Evolutionary conservation across 2,329 filamentous ascomycete species (phyloP).

Genomic region (Dothideomycetidae sp.): DNA sequence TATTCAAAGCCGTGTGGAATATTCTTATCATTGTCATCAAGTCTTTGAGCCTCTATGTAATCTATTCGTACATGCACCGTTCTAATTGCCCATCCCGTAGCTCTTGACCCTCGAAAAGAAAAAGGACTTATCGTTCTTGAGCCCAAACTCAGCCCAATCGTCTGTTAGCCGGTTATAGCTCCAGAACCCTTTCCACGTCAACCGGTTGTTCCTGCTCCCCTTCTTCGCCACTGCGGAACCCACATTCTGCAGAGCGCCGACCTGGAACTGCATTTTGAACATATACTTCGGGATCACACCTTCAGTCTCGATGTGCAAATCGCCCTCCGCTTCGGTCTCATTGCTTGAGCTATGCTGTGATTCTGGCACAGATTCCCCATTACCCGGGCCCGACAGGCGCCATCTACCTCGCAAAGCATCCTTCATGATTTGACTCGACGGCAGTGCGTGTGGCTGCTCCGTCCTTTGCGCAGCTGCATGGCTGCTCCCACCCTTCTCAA

Average conservation of each 20-base stretch:
- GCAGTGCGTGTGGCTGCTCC: constrained; percentile 25
- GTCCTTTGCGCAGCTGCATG: constrained; percentile 4
- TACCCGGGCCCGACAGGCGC: constrained; percentile 43
- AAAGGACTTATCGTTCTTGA: constrained; percentile 47
- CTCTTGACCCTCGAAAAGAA: constrained; percentile 49
- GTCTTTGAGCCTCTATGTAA: too few relatives aligned
- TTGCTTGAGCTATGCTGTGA: constrained; percentile 16
- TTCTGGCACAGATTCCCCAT: constrained; percentile 10
- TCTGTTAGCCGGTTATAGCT: constrained; percentile 81
- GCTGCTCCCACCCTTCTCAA: constrained; percentile 4
- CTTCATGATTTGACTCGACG: constrained; percentile 47
- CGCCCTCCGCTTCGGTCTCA: constrained; percentile 41
- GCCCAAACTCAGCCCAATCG: constrained; percentile 71
- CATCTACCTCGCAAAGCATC: constrained; percentile 52
- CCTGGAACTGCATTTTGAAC: constrained; percentile 64
- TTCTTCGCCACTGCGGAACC: constrained; percentile 30
- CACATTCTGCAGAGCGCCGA: constrained; percentile 31
- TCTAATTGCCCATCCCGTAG: constrained; percentile 21
- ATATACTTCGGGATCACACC: constrained; percentile 66
- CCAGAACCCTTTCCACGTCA: constrained; percentile 81
- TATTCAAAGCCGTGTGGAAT: too few relatives aligned
- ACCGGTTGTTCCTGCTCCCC: constrained; percentile 63
- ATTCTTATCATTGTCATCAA: too few relatives aligned
- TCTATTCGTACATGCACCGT: too few relatives aligned
- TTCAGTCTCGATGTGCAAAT: constrained; percentile 74